These are phyloP conservation scores for Syncephalis plumigaleata DNA, from an alignment of 371 early-diverging fungal species.

Conservation along the genomic window DNA sequence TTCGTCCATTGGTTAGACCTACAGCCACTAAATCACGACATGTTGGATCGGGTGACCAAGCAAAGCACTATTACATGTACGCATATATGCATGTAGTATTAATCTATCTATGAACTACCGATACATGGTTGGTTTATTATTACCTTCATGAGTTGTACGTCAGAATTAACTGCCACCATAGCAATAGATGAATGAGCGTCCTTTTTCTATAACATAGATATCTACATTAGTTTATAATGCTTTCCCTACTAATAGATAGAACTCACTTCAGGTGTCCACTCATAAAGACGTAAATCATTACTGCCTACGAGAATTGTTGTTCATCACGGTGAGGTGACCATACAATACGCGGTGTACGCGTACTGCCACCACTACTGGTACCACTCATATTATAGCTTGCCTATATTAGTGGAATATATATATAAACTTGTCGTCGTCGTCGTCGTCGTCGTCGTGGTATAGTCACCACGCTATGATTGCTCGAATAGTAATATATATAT, in stretches of 20 bases:
- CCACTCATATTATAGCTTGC: neutral
- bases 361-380: neutral
- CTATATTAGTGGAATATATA: no score
- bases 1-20: constrained; percentile 48
- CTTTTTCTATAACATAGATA: constrained; percentile 15
- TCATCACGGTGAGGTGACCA: constrained; percentile 1
- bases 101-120: neutral
- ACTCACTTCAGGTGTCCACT: neutral
- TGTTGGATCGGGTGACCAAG: constrained; percentile 54
- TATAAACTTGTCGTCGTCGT: no score
- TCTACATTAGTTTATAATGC: no score
- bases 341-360: neutral
- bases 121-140: neutral
- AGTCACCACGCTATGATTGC: no score
- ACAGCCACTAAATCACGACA: constrained; percentile 47
- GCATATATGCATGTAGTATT: no score
- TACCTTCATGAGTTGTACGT: constrained; percentile 43
- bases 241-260: neutral
- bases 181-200: constrained; percentile 25
- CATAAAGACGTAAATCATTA: constrained; percentile 1
- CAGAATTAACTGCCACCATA: constrained; percentile 35
- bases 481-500: no score
- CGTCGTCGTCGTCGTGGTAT: no score
- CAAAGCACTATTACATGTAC: constrained; percentile 57
- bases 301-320: neutral